Percentiles rank a stretch among this genome's conserved stretches.
Conservation (phyloP, 2,329 filamentous ascomycete genomes). For the Calonectria pseudoturangicola region DNA sequence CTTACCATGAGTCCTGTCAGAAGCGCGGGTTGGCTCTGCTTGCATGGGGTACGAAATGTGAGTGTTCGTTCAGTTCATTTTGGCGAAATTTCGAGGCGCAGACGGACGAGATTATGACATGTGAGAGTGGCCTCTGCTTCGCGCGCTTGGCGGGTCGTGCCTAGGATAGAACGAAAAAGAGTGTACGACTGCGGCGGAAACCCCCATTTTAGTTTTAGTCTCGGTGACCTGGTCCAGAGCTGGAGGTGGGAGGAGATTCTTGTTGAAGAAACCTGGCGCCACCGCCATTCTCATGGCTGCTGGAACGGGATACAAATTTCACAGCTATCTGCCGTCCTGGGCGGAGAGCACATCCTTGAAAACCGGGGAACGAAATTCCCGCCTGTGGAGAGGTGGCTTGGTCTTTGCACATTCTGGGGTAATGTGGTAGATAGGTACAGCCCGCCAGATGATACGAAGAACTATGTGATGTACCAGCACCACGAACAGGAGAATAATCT, state of each 20-base stretch:
- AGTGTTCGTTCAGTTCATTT: background rate
- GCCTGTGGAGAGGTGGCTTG: conserved; percentile 3
- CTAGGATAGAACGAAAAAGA: background rate
- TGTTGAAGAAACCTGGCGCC: conserved; percentile 9
- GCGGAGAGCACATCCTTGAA: conserved; percentile 11
- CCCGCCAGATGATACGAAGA: background rate
- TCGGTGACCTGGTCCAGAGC: background rate
- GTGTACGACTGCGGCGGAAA: conserved; percentile 40
- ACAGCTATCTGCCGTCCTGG: background rate
- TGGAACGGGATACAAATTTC: conserved; percentile 12
- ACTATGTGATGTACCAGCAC: too few species aligned
- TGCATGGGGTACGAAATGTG: background rate
- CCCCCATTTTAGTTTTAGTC: conserved; percentile 50
- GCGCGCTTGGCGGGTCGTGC: conserved; percentile 24
- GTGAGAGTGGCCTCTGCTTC: conserved; percentile 28
- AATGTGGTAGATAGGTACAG: background rate
- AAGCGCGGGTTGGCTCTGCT: background rate
- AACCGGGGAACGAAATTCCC: conserved; percentile 30
- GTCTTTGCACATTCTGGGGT: conserved; percentile 9
- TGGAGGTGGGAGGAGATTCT: conserved; percentile 1
- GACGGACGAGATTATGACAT: conserved; percentile 26
- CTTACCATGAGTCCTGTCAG: background rate
- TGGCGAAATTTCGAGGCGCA: conserved; percentile 10
- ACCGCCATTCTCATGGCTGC: conserved; percentile 10
- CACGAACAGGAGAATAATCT: background rate